Percentiles rank a stretch among this genome's conserved stretches.
These are phyloP conservation scores for Hygrophila difformis DNA, from an alignment of 257 asterid genomes.

Conservation along the genomic window DNA sequence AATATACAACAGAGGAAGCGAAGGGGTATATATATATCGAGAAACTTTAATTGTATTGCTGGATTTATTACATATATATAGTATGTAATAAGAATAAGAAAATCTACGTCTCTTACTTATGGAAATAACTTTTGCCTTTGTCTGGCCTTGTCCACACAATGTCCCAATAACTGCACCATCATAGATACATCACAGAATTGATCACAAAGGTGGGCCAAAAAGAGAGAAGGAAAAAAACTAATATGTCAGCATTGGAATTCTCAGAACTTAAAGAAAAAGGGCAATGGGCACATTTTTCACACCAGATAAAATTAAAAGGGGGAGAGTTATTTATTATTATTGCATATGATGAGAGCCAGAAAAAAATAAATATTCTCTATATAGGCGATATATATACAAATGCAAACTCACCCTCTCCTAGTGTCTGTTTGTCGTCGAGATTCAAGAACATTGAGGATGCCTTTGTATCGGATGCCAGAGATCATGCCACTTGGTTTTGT, in stretches of 20 bases:
- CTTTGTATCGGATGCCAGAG: neutral
- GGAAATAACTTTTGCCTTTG: conserved; percentile 8
- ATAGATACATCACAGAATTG: too few species aligned
- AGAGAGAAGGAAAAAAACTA: too few species aligned
- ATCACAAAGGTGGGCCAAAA: too few species aligned
- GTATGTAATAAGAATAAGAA: too few species aligned
- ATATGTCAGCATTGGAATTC: too few species aligned
- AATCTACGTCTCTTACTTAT: conserved; percentile 20
- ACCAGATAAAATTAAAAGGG: too few species aligned
- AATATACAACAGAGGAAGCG: neutral
- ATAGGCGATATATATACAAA: neutral
- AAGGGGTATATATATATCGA: neutral
- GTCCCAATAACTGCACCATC: conserved; percentile 57
- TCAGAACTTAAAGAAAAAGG: too few species aligned
- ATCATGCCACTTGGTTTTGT: neutral
- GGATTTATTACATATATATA: too few species aligned
- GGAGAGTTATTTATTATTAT: neutral
- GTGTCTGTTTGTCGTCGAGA: neutral
- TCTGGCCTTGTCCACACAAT: conserved; percentile 41
- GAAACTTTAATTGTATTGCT: too few species aligned
- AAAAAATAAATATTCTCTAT: neutral
- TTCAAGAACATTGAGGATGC: neutral
- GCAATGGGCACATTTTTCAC: too few species aligned
- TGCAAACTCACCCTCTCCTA: neutral
- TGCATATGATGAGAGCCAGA: neutral